Evolutionary conservation across 1,139 yeast genomes (phyloP), one percentile per base, ranked within the genome.

Genomic region (Insectozyma bohioensis): DNA sequence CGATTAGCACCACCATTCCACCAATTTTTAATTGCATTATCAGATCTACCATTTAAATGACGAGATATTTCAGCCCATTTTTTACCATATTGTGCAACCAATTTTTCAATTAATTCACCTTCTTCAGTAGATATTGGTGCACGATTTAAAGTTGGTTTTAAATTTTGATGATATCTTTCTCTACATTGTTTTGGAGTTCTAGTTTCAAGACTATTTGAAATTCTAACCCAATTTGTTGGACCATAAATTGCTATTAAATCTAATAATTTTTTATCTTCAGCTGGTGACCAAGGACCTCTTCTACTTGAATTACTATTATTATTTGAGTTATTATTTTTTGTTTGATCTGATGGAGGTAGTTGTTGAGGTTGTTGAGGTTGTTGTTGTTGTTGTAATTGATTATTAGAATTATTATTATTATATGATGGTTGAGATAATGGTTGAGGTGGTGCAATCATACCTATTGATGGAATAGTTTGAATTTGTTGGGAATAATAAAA

Each of bases 21-120:
- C 96, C 96, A 88, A 60, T 87, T 87, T 54, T 88, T 88, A 47
- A 88, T 86, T 18, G 95, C 92, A 56, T 88, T 88, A 58, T 88
- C 97, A 12, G 86, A 76, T 35, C 96, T 67, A 2, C 95, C 95
- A 45, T 85, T 82, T 41, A 88, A 62, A 56, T 86, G 95, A 33
- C 95, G 74, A 16, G 95, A 87, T 32, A 88, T 88, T 53, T 86
- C 95, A 1, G 96, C 96, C 97, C 97, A 88, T 51, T 85, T 77
- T 57, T 87, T 86, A 33, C 97, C 97, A 52, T 85, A 77, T 46
- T 78, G 76, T 8, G 73, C 76, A 27, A 88, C 96, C 36, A 88
- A 69, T 43, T 78, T 78, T 58, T 87, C 95, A 42, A 88, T 88
- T 42, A 79, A 64, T 30, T 72, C 75, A 20, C 96, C 96, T 56